These are phyloP conservation scores for Monosporascus sp. DNA, from an alignment of 2,329 filamentous ascomycete genomes.

Conservation along the genomic window DNA sequence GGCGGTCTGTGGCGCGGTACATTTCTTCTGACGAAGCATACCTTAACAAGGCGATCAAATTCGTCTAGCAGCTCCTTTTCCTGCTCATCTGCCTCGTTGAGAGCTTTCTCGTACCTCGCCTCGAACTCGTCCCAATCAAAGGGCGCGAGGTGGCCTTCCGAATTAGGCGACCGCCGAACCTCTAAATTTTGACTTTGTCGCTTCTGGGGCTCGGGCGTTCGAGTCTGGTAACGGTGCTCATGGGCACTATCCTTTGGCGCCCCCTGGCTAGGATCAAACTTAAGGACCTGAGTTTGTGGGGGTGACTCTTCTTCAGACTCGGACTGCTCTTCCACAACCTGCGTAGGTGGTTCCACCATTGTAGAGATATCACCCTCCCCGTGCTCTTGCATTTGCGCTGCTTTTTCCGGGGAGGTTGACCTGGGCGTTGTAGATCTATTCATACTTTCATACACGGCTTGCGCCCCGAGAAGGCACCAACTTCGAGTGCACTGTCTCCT, in stretches of 20 bases:
- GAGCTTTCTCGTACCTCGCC: conserved; percentile 59
- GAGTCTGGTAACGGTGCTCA: conserved; percentile 19
- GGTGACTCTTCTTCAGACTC: conserved; percentile 14
- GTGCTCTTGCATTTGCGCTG: conserved; percentile 14
- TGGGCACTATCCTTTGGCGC: conserved; percentile 6
- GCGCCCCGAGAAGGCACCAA: too few relatives aligned
- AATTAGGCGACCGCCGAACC: conserved; percentile 37
- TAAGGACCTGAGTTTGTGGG: conserved; percentile 12
- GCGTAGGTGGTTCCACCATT: conserved; percentile 25
- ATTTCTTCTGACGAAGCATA: conserved; percentile 25
- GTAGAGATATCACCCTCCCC: conserved; percentile 20
- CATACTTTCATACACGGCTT: neutral
- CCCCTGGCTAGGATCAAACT: conserved; percentile 10
- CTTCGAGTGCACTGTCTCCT: neutral
- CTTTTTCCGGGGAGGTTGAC: conserved; percentile 16
- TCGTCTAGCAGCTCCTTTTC: conserved; percentile 65
- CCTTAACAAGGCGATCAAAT: conserved; percentile 63
- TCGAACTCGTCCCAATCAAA: conserved; percentile 81
- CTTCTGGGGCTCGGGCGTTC: conserved; percentile 33
- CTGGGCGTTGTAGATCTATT: conserved; percentile 23
- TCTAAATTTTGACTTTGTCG: conserved; percentile 28
- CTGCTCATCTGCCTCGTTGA: conserved; percentile 56
- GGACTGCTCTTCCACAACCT: conserved; percentile 14
- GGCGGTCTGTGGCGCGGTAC: neutral
- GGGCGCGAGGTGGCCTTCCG: conserved; percentile 46